Percentiles rank a stretch among this genome's conserved stretches.
Conservation (phyloP, 306 rosid genomes). For the Cucumis hystrix region DNA sequence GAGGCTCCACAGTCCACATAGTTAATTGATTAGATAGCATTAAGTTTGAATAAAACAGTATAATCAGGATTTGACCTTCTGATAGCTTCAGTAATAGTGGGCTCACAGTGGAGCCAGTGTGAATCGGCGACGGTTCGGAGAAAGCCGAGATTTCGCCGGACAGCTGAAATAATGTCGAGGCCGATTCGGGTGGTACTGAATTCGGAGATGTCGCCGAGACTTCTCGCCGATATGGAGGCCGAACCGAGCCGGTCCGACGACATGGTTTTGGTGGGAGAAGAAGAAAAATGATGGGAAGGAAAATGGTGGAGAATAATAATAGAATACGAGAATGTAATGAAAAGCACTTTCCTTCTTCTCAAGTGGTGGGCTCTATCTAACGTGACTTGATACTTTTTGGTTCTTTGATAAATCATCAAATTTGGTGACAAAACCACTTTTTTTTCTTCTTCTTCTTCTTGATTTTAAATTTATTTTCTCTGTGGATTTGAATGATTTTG, state of each 20-base stretch:
- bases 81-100: slow-evolving; percentile 41
- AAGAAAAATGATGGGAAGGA: neutral
- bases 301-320: neutral
- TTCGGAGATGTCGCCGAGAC: slow-evolving; percentile 43
- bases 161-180: slow-evolving; percentile 61
- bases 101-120: slow-evolving; percentile 41
- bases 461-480: too few species aligned
- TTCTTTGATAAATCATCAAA: neutral
- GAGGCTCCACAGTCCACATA: neutral
- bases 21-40: neutral
- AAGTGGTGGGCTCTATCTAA: neutral
- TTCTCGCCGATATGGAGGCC: slow-evolving; percentile 26
- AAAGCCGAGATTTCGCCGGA: slow-evolving; percentile 43
- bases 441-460: too few species aligned
- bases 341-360: neutral
- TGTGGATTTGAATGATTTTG: too few species aligned
- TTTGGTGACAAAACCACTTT: neutral
- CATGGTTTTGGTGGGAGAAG: slow-evolving; percentile 13
- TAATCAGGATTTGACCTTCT: slow-evolving; percentile 37
- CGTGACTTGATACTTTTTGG: neutral
- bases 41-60: neutral
- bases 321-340: neutral
- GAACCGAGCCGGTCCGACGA: slow-evolving; percentile 21
- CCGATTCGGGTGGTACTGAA: slow-evolving; percentile 23
- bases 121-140: slow-evolving; percentile 39